Conservation (phyloP, 306 rosid species). For the Mucuna pruriens region DNA sequence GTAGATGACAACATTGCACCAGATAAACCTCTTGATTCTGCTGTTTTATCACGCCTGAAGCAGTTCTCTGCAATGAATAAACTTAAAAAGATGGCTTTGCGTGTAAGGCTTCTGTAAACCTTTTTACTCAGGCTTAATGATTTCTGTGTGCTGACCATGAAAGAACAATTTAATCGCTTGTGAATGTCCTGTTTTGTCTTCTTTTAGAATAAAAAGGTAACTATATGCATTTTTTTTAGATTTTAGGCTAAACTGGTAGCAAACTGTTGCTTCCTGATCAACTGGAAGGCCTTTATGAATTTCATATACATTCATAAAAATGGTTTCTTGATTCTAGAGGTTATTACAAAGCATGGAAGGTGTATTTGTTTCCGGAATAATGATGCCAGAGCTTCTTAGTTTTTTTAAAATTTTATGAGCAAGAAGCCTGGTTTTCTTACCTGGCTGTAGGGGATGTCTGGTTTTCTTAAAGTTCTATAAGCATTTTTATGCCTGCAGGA, state of each 20-base stretch:
- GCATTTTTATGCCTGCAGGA: slow-evolving; percentile 6
- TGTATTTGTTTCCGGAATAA: background rate
- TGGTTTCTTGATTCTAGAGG: slow-evolving; percentile 15
- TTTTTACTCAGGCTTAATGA: slow-evolving; percentile 14
- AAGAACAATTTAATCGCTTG: background rate
- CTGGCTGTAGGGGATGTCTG: slow-evolving; percentile 9
- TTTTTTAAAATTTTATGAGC: background rate
- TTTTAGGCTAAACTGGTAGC: slow-evolving; percentile 19
- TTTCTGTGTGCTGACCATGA: slow-evolving; percentile 4
- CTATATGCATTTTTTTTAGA: background rate
- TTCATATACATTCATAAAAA: background rate
- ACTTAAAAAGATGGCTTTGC: slow-evolving; percentile 71
- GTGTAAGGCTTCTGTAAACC: slow-evolving; percentile 46
- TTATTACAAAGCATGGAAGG: background rate
- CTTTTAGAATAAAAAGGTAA: slow-evolving; percentile 11
- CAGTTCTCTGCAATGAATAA: slow-evolving; percentile 73
- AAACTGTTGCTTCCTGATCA: background rate
- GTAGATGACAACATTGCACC: slow-evolving; percentile 61
- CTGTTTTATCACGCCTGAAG: slow-evolving; percentile 63
- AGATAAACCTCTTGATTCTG: slow-evolving; percentile 69
- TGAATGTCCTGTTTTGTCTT: background rate
- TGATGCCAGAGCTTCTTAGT: background rate
- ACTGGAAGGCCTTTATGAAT: background rate
- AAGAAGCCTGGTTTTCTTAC: slow-evolving; percentile 14
- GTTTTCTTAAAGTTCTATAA: background rate